A percentile compares a stretch with the other conserved stretches of the same genome.
Evolutionary conservation across 2,329 filamentous ascomycete genomes (phyloP).

Genomic region (Moelleriella libera): DNA sequence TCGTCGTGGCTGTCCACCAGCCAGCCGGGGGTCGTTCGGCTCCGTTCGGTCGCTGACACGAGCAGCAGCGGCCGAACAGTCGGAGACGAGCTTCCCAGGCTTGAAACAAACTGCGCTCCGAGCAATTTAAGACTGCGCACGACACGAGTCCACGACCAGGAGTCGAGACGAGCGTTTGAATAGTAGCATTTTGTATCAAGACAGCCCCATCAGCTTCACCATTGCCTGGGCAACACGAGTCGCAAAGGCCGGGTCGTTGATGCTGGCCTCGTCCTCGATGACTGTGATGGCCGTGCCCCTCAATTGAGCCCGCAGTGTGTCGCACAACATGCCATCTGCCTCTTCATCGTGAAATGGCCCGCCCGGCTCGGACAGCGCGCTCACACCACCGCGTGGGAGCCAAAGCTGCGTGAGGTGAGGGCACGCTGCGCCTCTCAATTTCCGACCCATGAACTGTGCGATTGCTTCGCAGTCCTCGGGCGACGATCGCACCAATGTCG

Average conservation of each 20-base stretch:
- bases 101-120: too few relatives aligned
- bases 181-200: not conserved
- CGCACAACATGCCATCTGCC: constrained; percentile 36
- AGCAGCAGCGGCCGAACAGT: too few relatives aligned
- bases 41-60: too few relatives aligned
- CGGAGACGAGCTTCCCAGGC: too few relatives aligned
- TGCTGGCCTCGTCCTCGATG: constrained; percentile 30
- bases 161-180: not conserved
- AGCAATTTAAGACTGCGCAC: too few relatives aligned
- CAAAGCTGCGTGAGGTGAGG: constrained; percentile 36
- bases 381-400: constrained; percentile 46
- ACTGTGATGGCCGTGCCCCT: constrained; percentile 31
- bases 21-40: too few relatives aligned
- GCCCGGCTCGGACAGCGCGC: constrained; percentile 39
- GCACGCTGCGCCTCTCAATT: constrained; percentile 28
- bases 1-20: too few relatives aligned
- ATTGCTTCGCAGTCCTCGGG: constrained; percentile 39
- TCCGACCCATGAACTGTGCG: constrained; percentile 39
- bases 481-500: constrained; percentile 53
- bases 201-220: constrained; percentile 5
- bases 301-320: constrained; percentile 33
- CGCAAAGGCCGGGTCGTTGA: constrained; percentile 42
- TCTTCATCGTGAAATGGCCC: constrained; percentile 35
- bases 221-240: constrained; percentile 28
- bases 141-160: not conserved